Evolutionary conservation across 2,329 filamentous ascomycete species (phyloP).

Genomic region (Stagonosporopsis vannaccii): DNA sequence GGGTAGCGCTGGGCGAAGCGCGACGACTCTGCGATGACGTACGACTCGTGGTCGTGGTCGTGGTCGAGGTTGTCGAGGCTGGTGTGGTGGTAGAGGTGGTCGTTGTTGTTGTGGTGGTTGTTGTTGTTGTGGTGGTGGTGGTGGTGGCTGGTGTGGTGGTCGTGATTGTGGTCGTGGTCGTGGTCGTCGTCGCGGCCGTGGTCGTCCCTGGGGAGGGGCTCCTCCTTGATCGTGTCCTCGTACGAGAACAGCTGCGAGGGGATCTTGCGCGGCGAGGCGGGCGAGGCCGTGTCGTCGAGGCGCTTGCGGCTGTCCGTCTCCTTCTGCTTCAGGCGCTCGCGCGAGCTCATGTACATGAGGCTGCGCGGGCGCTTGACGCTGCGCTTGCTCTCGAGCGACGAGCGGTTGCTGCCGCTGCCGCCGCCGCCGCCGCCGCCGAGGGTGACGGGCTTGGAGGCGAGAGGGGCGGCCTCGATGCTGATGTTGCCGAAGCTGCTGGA

Average conservation of each 20-base stretch:
- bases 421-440: too few species aligned
- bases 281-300: slow-evolving; percentile 49
- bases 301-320: slow-evolving; percentile 67
- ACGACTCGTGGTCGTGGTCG: slow-evolving; percentile 22
- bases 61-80: not conserved
- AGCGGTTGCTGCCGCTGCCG: slow-evolving; percentile 44
- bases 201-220: slow-evolving; percentile 34
- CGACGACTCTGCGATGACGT: slow-evolving; percentile 35
- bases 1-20: slow-evolving; percentile 38
- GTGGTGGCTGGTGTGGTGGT: too few species aligned
- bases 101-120: too few species aligned
- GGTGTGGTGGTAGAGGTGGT: too few species aligned
- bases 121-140: too few species aligned
- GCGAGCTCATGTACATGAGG: slow-evolving; percentile 77
- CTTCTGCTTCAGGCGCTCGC: slow-evolving; percentile 69
- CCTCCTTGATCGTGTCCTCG: slow-evolving; percentile 49
- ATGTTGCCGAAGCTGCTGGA: slow-evolving; percentile 51
- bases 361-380: slow-evolving; percentile 57
- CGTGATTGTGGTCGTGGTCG: not conserved
- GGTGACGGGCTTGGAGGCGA: slow-evolving; percentile 36
- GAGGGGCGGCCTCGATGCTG: slow-evolving; percentile 46
- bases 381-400: slow-evolving; percentile 46
- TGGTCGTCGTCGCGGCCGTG: not conserved
- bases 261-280: slow-evolving; percentile 32
- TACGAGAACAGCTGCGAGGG: slow-evolving; percentile 38